Evolutionary conservation across 441 rosid species (phyloP).

Genomic region (Syzygium syzygioides): DNA sequence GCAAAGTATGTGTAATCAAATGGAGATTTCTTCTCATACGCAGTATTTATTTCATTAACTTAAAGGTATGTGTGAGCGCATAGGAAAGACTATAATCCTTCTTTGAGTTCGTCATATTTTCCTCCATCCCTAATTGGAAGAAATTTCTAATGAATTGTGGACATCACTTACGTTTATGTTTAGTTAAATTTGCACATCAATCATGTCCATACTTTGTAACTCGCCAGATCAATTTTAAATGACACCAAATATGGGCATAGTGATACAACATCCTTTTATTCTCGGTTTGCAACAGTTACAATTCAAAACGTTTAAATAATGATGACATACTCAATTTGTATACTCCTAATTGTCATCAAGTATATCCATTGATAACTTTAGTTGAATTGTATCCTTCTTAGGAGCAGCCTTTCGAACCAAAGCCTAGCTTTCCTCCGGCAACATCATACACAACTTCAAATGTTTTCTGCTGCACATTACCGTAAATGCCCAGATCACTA

Average conservation of each 20-base stretch:
- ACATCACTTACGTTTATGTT: not conserved
- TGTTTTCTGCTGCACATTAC: not conserved
- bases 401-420: not conserved
- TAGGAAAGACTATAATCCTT: not conserved
- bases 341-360: not conserved
- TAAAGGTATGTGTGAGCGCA: accelerated
- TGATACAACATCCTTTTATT: not conserved
- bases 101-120: not conserved
- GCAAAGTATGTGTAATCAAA: not conserved
- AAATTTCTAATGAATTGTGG: not conserved
- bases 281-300: not conserved
- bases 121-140: not conserved
- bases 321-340: not conserved
- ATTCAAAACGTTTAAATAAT: not conserved
- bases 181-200: not conserved
- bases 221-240: accelerated
- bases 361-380: not conserved
- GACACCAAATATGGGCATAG: not conserved
- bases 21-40: not conserved
- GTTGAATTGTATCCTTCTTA: not conserved
- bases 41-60: not conserved
- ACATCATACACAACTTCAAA: not conserved
- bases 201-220: not conserved
- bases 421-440: not conserved
- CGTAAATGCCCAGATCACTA: not conserved